Base-by-base conservation (phyloP, 2,329 filamentous ascomycete species). In the Mycosphaerella sp. region DNA sequence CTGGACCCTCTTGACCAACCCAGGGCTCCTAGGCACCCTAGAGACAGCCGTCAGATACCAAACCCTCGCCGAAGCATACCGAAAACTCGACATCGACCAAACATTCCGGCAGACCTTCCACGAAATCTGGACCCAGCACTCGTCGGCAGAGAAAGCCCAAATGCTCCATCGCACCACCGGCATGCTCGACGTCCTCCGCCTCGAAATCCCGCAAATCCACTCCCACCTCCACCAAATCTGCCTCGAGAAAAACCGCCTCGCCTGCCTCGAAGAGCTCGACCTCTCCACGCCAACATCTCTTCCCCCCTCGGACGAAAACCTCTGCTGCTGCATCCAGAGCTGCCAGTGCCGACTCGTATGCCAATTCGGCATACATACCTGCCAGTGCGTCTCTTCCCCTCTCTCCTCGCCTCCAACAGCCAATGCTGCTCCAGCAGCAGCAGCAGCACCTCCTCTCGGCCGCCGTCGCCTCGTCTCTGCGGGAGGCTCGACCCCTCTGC, bases 381-480 rank as follows among this genome's bases (percentile, higher is more conserved):
- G 35, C 35, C 18, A 46, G 10, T 46, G 44, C 34, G 42, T 28
- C 4, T 13, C 42, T 3, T 18, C 17, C 13, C 16, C 32, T 16
- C 13, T 18, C 4, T 30, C 41, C 17, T 13, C 27, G 14, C n/a
- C 27, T 17, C 27, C 41, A 30, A 32, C 14, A 14, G 18, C 14
- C 14, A 44, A n/a, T n/a, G n/a, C 41, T 10, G 21, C n/a, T 12
- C 42, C 28, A 44, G 28, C n/a, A 21, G 30, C n/a, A 30, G 10
- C 30, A n/a, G 12, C 30, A 34, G 28, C 28, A 14, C 42, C 27
- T 6, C 21, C 28, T 2, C 32, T 6, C 36, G 12, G 36, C 44
- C 35, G 44, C 34, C 21, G 5, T 25, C 44, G 44, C 28, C 44
- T 46, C 14, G 44, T 46, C 17, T 39, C 44, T n/a, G 44, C 44